Evolutionary conservation across 345 rosid genomes (phyloP), one percentile per base, ranked within the genome.

Genomic region (Murraya koenigii): DNA sequence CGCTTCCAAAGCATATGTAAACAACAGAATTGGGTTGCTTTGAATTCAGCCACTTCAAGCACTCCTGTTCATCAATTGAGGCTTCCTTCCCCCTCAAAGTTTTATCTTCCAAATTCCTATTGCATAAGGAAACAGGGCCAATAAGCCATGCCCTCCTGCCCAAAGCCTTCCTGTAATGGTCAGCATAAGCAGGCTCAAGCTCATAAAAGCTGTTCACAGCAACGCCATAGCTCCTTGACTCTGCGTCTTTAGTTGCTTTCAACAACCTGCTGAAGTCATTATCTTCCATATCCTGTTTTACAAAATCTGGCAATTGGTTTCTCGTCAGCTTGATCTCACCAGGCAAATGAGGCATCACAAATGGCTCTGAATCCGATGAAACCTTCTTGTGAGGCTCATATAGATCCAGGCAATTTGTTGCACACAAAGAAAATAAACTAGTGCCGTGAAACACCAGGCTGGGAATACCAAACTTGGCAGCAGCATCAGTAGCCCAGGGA

Each of bases 1-100:
- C 5, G 23, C 83, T 87, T 32, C 93, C 91, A 3, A 90, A 88
- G 66, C 91, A 85, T 2, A 87, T 14, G 28, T 88, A 90, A 41
- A 90, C 41, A n/a, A 90, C 89, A 5, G 91, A 88, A 36, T 77
- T 63, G 5, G 79, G 86, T 52, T 82, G 38, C 79, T 83, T 84
- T 0, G 80, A 69, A 39, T 85, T 76, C 1, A 90, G 85, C 88
- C 91, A 89, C 20, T 69, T 65, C 76, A 86, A 75, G 77, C 90
- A 90, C 68, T 75, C 81, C 0, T 81, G 66, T 54, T 79, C 72
- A 5, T 61, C 61, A 7, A 83, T 77, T 1, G 72, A 58, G 4
- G 82, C 26, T 49, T 66, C 62, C 58, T 74, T 74, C n/a, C 85
- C 87, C 69, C 87, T 81, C 4, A 28, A 25, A 8, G 84, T 28